Conservation (phyloP, 2,329 filamentous ascomycete genomes). For the Xylaria sp. region DNA sequence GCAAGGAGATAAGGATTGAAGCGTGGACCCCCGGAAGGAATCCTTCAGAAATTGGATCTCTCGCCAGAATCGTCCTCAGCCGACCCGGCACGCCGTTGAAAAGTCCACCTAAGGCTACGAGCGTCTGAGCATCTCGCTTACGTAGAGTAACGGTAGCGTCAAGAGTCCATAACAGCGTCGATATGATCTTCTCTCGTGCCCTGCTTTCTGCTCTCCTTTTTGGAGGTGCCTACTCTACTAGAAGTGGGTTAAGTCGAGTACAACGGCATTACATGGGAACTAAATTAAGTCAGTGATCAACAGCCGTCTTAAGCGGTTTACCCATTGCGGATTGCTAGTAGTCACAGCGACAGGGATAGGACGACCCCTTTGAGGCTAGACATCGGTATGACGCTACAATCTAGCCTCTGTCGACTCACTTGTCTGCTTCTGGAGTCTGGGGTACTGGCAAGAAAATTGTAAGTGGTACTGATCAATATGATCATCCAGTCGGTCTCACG, state of each 20-base stretch:
- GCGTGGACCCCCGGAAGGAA: neutral
- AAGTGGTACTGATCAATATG: neutral
- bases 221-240: neutral
- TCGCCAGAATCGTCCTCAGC: neutral
- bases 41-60: constrained; percentile 5
- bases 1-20: constrained; percentile 6
- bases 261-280: neutral
- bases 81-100: neutral
- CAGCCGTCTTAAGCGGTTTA: neutral
- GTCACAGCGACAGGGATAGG: neutral
- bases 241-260: neutral
- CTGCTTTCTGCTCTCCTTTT: neutral
- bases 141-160: neutral
- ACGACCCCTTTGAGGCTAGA: neutral
- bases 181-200: neutral
- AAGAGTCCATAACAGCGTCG: neutral
- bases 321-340: neutral
- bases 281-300: neutral
- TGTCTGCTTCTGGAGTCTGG: neutral
- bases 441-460: neutral
- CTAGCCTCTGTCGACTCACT: neutral
- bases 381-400: neutral
- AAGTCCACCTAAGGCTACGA: constrained; percentile 1
- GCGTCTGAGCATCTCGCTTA: neutral
- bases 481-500: neutral